phyloP scores from a whole-genome alignment of 306 rosid genomes.

The Vigna unguiculata region DNA sequence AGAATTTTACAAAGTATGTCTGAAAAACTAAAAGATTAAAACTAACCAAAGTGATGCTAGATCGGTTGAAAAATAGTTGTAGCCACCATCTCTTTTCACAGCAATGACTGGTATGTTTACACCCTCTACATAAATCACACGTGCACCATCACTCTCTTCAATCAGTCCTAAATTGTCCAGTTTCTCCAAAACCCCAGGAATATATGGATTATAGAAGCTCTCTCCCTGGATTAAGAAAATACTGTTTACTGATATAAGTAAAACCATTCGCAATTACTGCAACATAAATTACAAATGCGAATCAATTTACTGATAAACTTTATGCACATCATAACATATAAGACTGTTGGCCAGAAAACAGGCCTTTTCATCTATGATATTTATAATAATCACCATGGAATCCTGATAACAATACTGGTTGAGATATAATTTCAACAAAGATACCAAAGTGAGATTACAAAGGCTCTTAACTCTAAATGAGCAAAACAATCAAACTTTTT shows the following conservation, averaged over 20 bases:
- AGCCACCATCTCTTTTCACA: slow-evolving; percentile 98
- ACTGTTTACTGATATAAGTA: too few species aligned
- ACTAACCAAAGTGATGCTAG: slow-evolving; percentile 84
- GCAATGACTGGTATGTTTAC: slow-evolving; percentile 84
- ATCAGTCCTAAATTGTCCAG: slow-evolving; percentile 69
- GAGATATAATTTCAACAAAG: slow-evolving; percentile 24
- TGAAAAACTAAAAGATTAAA: not conserved
- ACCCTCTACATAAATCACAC: slow-evolving; percentile 78
- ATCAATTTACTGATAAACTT: too few species aligned
- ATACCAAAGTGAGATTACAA: not conserved
- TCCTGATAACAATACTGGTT: not conserved
- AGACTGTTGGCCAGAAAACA: not conserved
- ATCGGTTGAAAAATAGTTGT: slow-evolving; percentile 95
- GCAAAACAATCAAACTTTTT: slow-evolving; percentile 28
- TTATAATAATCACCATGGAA: slow-evolving; percentile 19
- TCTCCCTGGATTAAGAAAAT: slow-evolving; percentile 66
- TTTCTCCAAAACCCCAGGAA: slow-evolving; percentile 67
- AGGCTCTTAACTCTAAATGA: slow-evolving; percentile 24
- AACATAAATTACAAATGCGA: too few species aligned
- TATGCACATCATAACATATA: too few species aligned
- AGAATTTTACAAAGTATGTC: not conserved
- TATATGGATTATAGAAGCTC: slow-evolving; percentile 79
- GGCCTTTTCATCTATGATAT: slow-evolving; percentile 7
- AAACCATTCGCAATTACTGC: too few species aligned
- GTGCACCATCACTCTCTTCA: slow-evolving; percentile 90